Percentiles rank a stretch among this genome's conserved stretches.
Conservation (phyloP, 2,329 filamentous ascomycete species). For the Tolypocladium tropicale region DNA sequence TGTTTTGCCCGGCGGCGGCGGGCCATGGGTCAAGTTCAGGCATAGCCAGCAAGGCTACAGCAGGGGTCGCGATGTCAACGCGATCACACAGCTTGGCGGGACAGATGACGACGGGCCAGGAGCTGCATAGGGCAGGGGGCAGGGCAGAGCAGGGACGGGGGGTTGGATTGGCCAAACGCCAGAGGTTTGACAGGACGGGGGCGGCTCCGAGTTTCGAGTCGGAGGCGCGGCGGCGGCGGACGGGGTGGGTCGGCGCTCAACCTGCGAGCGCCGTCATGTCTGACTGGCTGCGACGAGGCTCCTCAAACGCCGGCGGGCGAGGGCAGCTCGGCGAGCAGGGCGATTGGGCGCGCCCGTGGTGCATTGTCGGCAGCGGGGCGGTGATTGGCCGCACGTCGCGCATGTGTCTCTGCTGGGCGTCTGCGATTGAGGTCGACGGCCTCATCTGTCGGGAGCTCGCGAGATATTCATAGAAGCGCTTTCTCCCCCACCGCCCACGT, state of each 20-base stretch:
- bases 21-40: background rate
- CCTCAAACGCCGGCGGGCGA: background rate
- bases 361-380: too few relatives aligned
- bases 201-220: background rate
- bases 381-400: background rate
- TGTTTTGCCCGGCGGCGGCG: background rate
- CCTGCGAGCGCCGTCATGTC: too few relatives aligned
- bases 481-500: background rate
- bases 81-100: background rate
- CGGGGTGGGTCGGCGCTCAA: background rate
- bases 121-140: background rate
- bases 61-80: background rate
- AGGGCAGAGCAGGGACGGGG: background rate
- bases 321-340: background rate
- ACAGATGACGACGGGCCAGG: background rate
- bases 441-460: too few relatives aligned
- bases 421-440: background rate
- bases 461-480: background rate
- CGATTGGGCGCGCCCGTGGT: background rate
- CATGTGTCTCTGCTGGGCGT: background rate
- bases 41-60: too few relatives aligned
- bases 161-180: background rate
- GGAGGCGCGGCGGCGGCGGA: background rate
- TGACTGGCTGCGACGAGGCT: background rate
- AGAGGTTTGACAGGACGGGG: background rate